phyloP scores from a whole-genome alignment of 2,329 filamentous ascomycete species.

The Cercospora sp. region DNA sequence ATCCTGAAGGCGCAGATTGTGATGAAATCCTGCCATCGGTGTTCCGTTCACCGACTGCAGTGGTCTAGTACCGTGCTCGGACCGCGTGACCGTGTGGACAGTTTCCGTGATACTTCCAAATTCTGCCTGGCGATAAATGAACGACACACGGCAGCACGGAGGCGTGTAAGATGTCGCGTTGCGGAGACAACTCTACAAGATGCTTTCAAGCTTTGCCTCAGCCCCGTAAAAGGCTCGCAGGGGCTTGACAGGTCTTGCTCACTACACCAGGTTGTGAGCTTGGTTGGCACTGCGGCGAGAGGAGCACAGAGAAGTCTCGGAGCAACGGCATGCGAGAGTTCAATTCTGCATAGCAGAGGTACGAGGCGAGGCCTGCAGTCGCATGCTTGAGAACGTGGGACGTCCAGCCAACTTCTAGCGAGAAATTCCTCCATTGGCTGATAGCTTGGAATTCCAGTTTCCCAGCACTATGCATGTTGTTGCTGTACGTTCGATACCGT shows the following conservation, averaged over 20 bases:
- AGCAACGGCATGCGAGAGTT: constrained; percentile 6
- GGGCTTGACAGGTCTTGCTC: not conserved
- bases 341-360: not conserved
- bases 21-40: not conserved
- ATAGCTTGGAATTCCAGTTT: not conserved
- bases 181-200: not conserved
- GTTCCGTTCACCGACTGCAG: not conserved
- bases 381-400: not conserved
- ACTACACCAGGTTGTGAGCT: not conserved
- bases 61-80: not conserved
- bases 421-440: not conserved
- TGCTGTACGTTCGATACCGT: not conserved
- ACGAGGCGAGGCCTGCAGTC: not conserved
- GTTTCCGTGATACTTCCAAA: not conserved
- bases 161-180: not conserved
- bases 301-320: not conserved
- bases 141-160: not conserved
- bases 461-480: not conserved
- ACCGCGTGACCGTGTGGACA: not conserved
- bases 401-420: not conserved
- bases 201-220: not conserved
- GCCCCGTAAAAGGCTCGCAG: not conserved
- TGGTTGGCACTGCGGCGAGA: not conserved
- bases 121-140: too few relatives aligned
- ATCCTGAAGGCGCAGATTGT: not conserved